Percentiles rank a stretch among this genome's conserved stretches.
These are phyloP conservation scores for Apiospora sp. DNA, from an alignment of 2,329 filamentous ascomycete species.

Conservation along the genomic window DNA sequence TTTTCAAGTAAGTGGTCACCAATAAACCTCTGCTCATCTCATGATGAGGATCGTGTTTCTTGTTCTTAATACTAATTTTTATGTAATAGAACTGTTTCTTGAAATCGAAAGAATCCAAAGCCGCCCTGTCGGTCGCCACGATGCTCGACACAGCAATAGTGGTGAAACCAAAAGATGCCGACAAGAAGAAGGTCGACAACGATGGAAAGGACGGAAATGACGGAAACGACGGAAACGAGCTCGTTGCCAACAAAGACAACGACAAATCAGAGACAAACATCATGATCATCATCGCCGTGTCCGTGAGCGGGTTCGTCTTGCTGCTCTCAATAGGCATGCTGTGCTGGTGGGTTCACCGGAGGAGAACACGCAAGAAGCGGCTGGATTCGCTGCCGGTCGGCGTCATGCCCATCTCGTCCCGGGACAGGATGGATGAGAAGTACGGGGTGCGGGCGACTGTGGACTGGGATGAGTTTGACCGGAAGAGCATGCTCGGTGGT, in stretches of 20 bases:
- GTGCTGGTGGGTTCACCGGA: not conserved
- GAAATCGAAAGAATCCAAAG: not conserved
- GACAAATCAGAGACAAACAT: not conserved
- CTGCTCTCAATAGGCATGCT: not conserved
- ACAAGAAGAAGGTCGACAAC: not conserved
- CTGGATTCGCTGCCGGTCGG: not conserved
- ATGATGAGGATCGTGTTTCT: not conserved
- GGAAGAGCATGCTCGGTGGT: not conserved
- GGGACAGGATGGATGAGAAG: conserved; percentile 3
- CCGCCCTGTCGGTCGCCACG: not conserved
- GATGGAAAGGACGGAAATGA: not conserved
- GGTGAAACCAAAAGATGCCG: not conserved
- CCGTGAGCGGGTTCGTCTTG: not conserved
- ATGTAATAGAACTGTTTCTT: not conserved
- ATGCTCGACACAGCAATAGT: not conserved
- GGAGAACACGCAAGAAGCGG: not conserved
- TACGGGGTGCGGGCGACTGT: conserved; percentile 1
- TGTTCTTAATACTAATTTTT: not conserved
- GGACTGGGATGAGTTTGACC: not conserved
- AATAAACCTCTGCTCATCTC: not conserved
- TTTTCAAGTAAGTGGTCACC: not conserved
- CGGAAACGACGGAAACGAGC: not conserved
- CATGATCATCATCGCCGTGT: conserved; percentile 4
- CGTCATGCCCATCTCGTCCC: not conserved
- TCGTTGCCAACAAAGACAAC: not conserved